These are phyloP conservation scores for Zasmidium angulare DNA, from an alignment of 2,329 filamentous ascomycete genomes.

Conservation along the genomic window DNA sequence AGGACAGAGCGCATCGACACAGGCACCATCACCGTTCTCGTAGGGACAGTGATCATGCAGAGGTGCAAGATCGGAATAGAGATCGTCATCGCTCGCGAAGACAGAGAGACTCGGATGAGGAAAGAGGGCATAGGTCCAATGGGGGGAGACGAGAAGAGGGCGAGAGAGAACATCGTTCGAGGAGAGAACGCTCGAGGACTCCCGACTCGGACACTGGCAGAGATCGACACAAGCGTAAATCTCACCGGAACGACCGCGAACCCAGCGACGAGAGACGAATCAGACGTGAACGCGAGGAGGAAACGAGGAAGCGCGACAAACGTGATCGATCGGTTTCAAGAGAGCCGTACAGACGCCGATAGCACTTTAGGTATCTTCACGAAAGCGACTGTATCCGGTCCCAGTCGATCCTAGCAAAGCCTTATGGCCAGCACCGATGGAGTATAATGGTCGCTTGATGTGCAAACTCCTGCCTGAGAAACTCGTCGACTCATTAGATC, in stretches of 20 bases:
- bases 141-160: background rate
- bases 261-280: background rate
- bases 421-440: no score
- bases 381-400: background rate
- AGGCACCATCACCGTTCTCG: conserved; percentile 37
- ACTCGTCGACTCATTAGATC: background rate
- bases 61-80: conserved; percentile 1
- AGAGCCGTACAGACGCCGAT: conserved; percentile 8
- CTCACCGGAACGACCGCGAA: background rate
- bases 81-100: conserved; percentile 4
- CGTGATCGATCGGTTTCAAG: conserved; percentile 3
- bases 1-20: conserved; percentile 43
- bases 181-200: conserved; percentile 1
- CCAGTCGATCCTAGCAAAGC: no score
- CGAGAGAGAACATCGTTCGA: background rate
- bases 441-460: no score
- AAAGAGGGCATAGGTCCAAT: background rate
- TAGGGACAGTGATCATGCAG: conserved; percentile 20
- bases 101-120: background rate
- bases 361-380: background rate
- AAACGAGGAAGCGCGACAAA: background rate
- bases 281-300: background rate
- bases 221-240: background rate
- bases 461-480: background rate
- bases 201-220: conserved; percentile 5